Percentiles rank a stretch among this genome's conserved stretches.
Conservation (phyloP, 176 grass and related monocot species). For the Oryza officinalis region DNA sequence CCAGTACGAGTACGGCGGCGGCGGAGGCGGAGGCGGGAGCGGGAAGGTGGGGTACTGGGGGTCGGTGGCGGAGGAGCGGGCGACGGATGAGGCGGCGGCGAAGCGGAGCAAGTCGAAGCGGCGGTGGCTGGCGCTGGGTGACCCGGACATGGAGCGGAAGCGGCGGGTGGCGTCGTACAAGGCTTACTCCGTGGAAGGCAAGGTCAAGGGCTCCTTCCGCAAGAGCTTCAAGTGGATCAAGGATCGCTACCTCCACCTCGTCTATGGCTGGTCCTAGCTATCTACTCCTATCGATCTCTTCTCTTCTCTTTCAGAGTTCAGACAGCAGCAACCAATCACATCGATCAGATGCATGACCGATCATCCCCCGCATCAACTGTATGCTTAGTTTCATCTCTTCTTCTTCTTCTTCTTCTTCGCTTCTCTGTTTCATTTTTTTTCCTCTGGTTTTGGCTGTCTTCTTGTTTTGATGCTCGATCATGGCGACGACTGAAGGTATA, state of each 20-base stretch:
- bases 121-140: constrained; percentile 57
- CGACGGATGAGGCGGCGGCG: constrained; percentile 14
- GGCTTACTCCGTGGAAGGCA: constrained; percentile 70
- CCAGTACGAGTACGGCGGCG: constrained; percentile 17
- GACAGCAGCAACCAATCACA: neutral
- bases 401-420: neutral
- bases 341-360: neutral
- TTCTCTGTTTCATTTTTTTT: no score
- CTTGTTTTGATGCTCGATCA: constrained; percentile 14
- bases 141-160: constrained; percentile 86
- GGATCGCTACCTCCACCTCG: constrained; percentile 61
- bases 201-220: constrained; percentile 76
- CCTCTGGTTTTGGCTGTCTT: neutral
- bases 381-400: neutral
- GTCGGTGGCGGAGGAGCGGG: neutral
- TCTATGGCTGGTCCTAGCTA: constrained; percentile 60
- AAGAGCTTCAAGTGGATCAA: constrained; percentile 94
- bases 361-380: neutral
- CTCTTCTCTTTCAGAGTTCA: neutral
- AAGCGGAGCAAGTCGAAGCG: constrained; percentile 48
- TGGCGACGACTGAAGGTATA: neutral
- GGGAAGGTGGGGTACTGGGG: neutral
- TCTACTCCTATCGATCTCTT: neutral
- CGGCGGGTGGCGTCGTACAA: constrained; percentile 82
- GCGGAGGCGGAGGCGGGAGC: neutral